Base-by-base conservation (phyloP, 1,139 yeast species). In the Arxiozyma heterogenica region DNA sequence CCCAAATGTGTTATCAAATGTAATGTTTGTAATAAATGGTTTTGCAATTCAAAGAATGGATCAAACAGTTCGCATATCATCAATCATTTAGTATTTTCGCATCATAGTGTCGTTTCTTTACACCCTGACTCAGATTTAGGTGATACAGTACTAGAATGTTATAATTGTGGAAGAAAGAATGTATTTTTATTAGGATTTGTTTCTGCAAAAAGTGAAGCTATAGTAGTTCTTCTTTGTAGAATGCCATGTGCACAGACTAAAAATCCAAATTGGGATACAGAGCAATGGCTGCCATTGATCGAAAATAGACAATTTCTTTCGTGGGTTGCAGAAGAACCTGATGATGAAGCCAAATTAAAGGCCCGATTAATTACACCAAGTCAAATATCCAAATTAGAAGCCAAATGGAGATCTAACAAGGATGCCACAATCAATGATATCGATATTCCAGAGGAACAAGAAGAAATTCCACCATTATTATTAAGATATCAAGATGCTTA, bases 51-150 rank as follows among this genome's bases (percentile, higher is more conserved):
- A n/a, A 80, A 82, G 55, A 76, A 81, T 34, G 74, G 75, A 48
- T 74, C 82, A 11, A 71, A 80, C 11, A 67, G 91, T 21, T 86
- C 96, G 1, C 98, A 91, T 68, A 87, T 91, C 39, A 83, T 91
- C 18, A 86, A 89, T 20, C 98, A 91, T 70, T 73, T 90, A 67
- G 95, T 89, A 41, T 73, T 87, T 63, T 80, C 96, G 2, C 82
- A 86, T 57, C 97, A 91, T 68, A 83, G 84, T 64, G 74, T 75
- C 41, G 91, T 90, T 1, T 76, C 84, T 4, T 74, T 89, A 51
- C 97, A 90, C 66, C 83, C 82, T 44, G 86, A 86, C 43, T 83
- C 93, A 0, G 93, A 87, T 58, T 74, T 90, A 47, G 97, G 97
- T 17, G 96, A 86, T 55, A 84, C 93, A 4, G 78, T 82, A 1